Evolutionary conservation across 2,329 filamentous ascomycete species (phyloP), one percentile per base, ranked within the genome.

Genomic region (Colletotrichum siamense): DNA sequence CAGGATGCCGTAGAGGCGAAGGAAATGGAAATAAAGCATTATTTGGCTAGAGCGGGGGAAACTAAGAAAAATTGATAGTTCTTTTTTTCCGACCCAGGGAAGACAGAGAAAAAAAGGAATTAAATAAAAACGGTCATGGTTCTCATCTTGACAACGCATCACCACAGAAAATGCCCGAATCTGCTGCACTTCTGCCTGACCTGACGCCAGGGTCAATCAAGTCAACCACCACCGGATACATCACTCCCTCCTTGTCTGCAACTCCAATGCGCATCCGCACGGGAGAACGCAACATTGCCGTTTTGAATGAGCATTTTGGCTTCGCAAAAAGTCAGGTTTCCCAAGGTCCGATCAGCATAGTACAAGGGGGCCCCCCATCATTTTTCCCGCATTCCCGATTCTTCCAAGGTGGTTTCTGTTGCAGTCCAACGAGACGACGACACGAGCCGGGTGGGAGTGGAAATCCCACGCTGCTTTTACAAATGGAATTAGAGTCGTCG

Each of bases 71-170:
- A 13, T 55, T 49, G 4, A 3, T 49, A 8, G 6, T 22, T 52
- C n/a, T 3, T 49, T 22, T 22, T n/a, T 13, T n/a, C 0, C 3
- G 44, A 22, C 44, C 44, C 44, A 52, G n/a, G 44, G 12, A 69
- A 73, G 72, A 71, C 75, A 71, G 69, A 73, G 28, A 71, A 28
- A 70, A 73, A 69, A 78, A 77, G 79, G 77, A 81, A 78, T 34
- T 15, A 32, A 61, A 49, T 15, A 49, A 68, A 52, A 52, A 65
- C 26, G 44, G 12, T 34, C 44, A 28, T 65, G 59, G 59, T 61
- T 52, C 26, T 59, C 65, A 80, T 82, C 81, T 84, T 89, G 88
- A 89, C 88, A 89, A 89, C 88, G 85, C 87, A 89, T 89, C 87
- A 87, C 82, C 84, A 83, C 83, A 85, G 84, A 82, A 82, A 82